Base-by-base conservation (phyloP, 345 rosid genomes). In the Populus davidiana region DNA sequence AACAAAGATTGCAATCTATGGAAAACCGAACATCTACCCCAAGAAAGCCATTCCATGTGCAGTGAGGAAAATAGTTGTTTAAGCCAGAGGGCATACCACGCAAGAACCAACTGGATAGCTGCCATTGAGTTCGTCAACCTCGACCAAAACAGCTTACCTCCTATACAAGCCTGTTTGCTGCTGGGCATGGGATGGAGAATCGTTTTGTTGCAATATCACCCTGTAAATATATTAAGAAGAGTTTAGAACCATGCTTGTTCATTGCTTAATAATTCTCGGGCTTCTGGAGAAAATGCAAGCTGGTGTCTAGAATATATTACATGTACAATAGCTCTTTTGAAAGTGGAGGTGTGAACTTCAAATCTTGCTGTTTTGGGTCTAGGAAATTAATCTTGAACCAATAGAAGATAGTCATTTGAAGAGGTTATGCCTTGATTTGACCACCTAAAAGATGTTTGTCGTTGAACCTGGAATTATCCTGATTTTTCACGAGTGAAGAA, bases 1-100 rank as follows among this genome's bases (percentile, higher is more conserved):
- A 96, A 81, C 98, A 96, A 74, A 87, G 99, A 75, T 79, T 93
- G 83, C 99, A 96, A 59, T 91, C 98, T 9, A 64, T 91, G 89
- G 99, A 96, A 83, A 90, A 86, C 84, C 87, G 96, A 74, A 91
- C 89, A 35, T 87, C 88, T 17, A 92, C 97, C 13, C 92, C 97
- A 0, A 86, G 97, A 84, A 93, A 96, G 80, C 89, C 89, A 21
- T 93, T 87, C 83, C 93, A 88, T 16, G 90, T 90, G 72, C 91
- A 86, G 78, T 21, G 33, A 21, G 78, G 20, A 49, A 38, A 27
- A 4, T n/a, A 21, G 16, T n/a, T 11, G 14, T 6, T 9, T 29
- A 47, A 63, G 27, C 49, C 41, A 27, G 63, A 20, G 36, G 66
- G 25, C 67, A 1, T 67, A 18, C 29, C 10, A 25, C 47, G 25